Conservation (phyloP, 1,284 basidiomycete species). For the Rhodofomes roseus region DNA sequence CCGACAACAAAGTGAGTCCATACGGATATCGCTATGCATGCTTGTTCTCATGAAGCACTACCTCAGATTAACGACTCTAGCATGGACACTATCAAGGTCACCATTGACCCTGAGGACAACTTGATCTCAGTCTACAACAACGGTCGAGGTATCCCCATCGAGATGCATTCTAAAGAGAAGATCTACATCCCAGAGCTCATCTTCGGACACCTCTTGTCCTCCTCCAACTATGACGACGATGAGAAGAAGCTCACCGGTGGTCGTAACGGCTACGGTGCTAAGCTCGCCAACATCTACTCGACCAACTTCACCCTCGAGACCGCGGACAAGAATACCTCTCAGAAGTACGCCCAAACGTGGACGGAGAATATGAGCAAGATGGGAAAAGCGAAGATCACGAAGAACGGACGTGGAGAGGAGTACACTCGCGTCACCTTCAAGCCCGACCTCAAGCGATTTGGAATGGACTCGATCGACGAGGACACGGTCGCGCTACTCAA, state of each 20-base stretch:
- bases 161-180: constrained; percentile 91
- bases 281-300: constrained; percentile 98
- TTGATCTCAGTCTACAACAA: constrained; percentile 95
- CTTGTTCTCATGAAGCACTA: not conserved
- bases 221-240: constrained; percentile 98
- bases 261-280: constrained; percentile 98
- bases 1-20: constrained; percentile 88
- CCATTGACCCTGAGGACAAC: constrained; percentile 81
- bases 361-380: constrained; percentile 91
- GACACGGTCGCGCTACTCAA: constrained; percentile 89
- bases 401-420: constrained; percentile 83
- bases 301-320: constrained; percentile 97
- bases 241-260: constrained; percentile 99
- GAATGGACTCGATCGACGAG: constrained; percentile 90
- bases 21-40: not conserved
- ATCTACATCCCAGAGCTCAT: constrained; percentile 98
- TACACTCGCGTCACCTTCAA: constrained; percentile 95
- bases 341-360: constrained; percentile 97
- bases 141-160: constrained; percentile 94
- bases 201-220: constrained; percentile 94
- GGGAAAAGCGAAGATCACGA: constrained; percentile 89
- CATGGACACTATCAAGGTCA: constrained; percentile 90
- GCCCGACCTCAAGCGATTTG: constrained; percentile 90
- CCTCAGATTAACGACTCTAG: constrained; percentile 80
- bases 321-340: constrained; percentile 81